Evolutionary conservation across 2,329 filamentous ascomycete species (phyloP).

Genomic region (Scedosporium apiospermum): DNA sequence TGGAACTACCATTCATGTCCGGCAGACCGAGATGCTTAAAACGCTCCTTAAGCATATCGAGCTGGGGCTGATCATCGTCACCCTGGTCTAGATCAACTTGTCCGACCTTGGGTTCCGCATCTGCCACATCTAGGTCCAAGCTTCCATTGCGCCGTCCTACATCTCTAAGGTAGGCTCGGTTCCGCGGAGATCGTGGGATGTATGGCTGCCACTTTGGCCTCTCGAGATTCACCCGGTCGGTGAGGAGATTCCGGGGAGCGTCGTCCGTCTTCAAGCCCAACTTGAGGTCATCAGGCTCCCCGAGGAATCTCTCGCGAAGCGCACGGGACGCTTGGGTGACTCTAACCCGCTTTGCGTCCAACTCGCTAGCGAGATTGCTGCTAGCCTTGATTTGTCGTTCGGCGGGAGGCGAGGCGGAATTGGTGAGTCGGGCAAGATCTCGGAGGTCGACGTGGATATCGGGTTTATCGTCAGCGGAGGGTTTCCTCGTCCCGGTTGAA

Average conservation of each 20-base stretch:
- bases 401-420: not conserved
- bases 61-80: constrained; percentile 15
- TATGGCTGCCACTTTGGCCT: constrained; percentile 31
- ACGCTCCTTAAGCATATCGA: constrained; percentile 35
- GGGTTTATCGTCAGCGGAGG: constrained; percentile 5
- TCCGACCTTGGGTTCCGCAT: not conserved
- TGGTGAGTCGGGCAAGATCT: constrained; percentile 5
- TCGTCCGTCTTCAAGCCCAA: constrained; percentile 1
- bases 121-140: not conserved
- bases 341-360: constrained; percentile 7
- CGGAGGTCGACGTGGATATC: constrained; percentile 5
- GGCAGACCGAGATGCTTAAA: constrained; percentile 35
- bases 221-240: constrained; percentile 14
- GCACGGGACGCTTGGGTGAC: constrained; percentile 13
- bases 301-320: constrained; percentile 25
- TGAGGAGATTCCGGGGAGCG: not conserved
- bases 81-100: not conserved
- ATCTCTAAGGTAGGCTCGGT: constrained; percentile 15
- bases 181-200: constrained; percentile 29
- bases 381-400: not conserved
- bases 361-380: not conserved
- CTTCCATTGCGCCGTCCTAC: not conserved
- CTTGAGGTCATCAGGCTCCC: constrained; percentile 16
- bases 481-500: constrained; percentile 4
- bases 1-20: constrained; percentile 19